Evolutionary conservation across 768 basidiomycete species (phyloP), one percentile per base, ranked within the genome.

Genomic region (Lactarius sp.): DNA sequence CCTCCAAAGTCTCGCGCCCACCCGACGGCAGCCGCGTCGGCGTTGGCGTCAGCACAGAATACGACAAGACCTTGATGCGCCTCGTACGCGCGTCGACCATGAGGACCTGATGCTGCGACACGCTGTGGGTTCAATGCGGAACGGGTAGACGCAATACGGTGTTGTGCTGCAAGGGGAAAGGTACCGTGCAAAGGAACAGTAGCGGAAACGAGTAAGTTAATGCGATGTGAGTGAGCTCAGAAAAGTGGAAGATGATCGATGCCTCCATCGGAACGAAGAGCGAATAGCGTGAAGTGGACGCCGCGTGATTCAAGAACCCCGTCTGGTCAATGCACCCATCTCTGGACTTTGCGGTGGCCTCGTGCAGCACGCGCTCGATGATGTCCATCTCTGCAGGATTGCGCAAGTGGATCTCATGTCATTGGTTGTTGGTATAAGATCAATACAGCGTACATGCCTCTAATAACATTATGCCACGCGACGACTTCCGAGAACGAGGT

Each of bases 181-280:
- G 66, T 67, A 67, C 66, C 60, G 39, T 66, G 66, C 56, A 57
- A 53, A 66, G 37, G 27, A 27, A 27, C 27, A 27, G 27, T 27
- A 27, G 27, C 27, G 27, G 27, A 27, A 27, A 27, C 27, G 27
- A 27, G 27, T 27, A 27, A 27, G 27, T 27, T 27, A 27, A 27
- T 27, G 27, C 2, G 27, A 27, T 27, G 22, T 27, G 22, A 27
- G 22, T 27, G 27, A 27, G 27, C 27, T 27, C 87, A 33, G 94
- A 94, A 77, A 98, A 98, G 75, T 98, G 96, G 78, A 98, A 99
- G 70, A 99, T 87, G 71, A 98, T 97, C 58, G 89, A 85, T n/a
- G 90, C 93, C 75, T 98, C 96, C 92, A 98, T 96, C 4, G 96
- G 96, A 0, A 93, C 95, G 75, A 98, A 98, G 57, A 96, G 82